phyloP scores from a whole-genome alignment of 2,329 filamentous ascomycete genomes.

The Lachnellula cervina region DNA sequence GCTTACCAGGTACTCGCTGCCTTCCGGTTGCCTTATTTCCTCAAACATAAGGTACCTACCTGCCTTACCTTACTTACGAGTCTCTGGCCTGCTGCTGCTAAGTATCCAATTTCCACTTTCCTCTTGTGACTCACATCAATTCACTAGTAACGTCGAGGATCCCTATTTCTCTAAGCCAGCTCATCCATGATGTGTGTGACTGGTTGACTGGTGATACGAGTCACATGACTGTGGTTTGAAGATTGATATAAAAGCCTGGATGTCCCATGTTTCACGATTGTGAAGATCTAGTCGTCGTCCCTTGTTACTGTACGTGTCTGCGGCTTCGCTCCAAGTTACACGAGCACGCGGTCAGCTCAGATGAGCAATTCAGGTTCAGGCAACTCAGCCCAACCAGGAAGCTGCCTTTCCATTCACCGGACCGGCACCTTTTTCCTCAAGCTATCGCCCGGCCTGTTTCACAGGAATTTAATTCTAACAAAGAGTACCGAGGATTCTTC shows the following conservation, averaged over 20 bases:
- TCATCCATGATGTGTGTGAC: background rate
- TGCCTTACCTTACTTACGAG: constrained; percentile 9
- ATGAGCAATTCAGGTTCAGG: background rate
- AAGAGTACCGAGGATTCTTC: background rate
- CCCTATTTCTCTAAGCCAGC: background rate
- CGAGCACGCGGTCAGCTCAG: background rate
- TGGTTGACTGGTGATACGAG: background rate
- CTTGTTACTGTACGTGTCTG: background rate
- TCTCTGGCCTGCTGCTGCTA: constrained; percentile 11
- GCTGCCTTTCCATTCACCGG: background rate
- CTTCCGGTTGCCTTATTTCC: constrained; percentile 19
- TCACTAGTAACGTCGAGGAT: background rate
- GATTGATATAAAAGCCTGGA: background rate
- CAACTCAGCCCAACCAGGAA: background rate
- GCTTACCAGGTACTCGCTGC: constrained; percentile 13
- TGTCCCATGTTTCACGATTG: background rate
- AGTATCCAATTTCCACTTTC: constrained; percentile 6
- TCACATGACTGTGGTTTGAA: background rate
- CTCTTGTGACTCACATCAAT: constrained; percentile 20
- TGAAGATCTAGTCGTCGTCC: background rate
- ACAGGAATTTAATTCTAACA: background rate
- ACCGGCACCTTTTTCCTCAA: background rate
- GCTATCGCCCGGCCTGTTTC: background rate
- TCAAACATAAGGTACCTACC: background rate
- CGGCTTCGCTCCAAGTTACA: background rate